phyloP scores from a whole-genome alignment of 106 monocot genomes.

The Hemerocallis citrina region DNA sequence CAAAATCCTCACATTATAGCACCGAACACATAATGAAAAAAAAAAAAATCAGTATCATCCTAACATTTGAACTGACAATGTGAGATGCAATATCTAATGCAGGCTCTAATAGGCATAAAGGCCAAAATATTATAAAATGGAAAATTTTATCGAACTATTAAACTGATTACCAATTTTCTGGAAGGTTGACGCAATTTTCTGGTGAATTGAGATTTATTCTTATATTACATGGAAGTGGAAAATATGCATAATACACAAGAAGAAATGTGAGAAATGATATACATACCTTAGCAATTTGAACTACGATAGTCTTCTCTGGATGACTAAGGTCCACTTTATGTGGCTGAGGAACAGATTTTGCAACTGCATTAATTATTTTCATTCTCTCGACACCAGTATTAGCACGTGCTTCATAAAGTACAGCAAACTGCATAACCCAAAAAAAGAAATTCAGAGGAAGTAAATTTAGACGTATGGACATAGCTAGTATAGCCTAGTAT shows the following conservation, averaged over 20 bases:
- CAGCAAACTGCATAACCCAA: constrained; percentile 69
- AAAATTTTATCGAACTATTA: too few relatives aligned
- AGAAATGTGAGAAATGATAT: neutral
- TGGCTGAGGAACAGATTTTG: constrained; percentile 75
- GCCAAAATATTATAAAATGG: neutral
- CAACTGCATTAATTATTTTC: constrained; percentile 84
- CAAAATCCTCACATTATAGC: too few relatives aligned
- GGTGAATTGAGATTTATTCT: neutral
- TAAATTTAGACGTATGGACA: too few relatives aligned
- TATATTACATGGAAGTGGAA: neutral
- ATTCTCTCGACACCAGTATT: constrained; percentile 93
- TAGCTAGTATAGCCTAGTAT: too few relatives aligned
- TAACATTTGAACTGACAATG: neutral
- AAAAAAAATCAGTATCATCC: neutral
- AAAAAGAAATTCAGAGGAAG: neutral
- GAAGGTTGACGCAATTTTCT: neutral
- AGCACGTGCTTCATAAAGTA: constrained; percentile 81
- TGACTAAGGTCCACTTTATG: constrained; percentile 88
- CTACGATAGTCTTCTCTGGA: constrained; percentile 87
- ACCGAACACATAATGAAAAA: neutral
- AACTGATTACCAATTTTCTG: neutral
- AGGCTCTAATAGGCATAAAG: neutral
- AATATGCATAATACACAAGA: neutral
- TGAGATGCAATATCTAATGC: neutral
- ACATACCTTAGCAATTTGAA: constrained; percentile 86